Percentiles rank a stretch among this genome's conserved stretches.
These are phyloP conservation scores for Pulveroboletus sp. DNA, from an alignment of 768 basidiomycete species.

Conservation along the genomic window DNA sequence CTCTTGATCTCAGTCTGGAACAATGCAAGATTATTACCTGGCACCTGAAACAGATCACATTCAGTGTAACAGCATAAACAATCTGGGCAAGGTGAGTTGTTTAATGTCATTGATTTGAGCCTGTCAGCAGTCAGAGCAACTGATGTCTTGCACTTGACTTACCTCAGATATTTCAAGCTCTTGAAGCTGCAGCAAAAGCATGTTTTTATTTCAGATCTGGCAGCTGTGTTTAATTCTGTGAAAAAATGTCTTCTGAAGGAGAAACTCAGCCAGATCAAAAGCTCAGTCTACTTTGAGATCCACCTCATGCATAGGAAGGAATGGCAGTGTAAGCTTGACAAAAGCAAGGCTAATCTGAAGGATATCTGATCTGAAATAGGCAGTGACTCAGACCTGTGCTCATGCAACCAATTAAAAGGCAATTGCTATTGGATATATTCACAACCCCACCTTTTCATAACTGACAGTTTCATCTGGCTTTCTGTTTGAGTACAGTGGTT, in stretches of 20 bases:
- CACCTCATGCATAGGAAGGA: slow-evolving; percentile 20
- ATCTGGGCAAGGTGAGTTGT: not conserved
- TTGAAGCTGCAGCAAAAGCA: slow-evolving; percentile 23
- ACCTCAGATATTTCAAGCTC: slow-evolving; percentile 34
- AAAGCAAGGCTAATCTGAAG: slow-evolving; percentile 23
- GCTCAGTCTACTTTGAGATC: slow-evolving; percentile 17
- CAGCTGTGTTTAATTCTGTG: not conserved
- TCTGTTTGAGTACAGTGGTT: slow-evolving; percentile 18
- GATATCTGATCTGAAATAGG: no score
- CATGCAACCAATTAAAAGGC: slow-evolving; percentile 7
- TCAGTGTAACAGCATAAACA: not conserved
- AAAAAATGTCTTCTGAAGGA: slow-evolving; percentile 2
- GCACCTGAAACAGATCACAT: not conserved
- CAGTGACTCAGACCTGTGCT: slow-evolving; percentile 11
- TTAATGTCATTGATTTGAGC: no score
- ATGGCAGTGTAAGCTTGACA: slow-evolving; percentile 25
- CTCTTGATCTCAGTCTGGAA: no score
- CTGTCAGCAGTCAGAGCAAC: not conserved
- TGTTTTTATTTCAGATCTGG: slow-evolving; percentile 5
- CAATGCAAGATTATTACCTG: not conserved
- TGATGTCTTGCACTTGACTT: no score
- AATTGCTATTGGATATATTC: slow-evolving; percentile 36
- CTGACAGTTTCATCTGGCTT: slow-evolving; percentile 30
- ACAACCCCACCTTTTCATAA: slow-evolving; percentile 28
- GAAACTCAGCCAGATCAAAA: slow-evolving; percentile 5